A percentile compares a stretch with the other conserved stretches of the same genome.
Evolutionary conservation across 1,284 basidiomycete species (phyloP).

Genomic region (Pseudozyma hubeiensis): DNA sequence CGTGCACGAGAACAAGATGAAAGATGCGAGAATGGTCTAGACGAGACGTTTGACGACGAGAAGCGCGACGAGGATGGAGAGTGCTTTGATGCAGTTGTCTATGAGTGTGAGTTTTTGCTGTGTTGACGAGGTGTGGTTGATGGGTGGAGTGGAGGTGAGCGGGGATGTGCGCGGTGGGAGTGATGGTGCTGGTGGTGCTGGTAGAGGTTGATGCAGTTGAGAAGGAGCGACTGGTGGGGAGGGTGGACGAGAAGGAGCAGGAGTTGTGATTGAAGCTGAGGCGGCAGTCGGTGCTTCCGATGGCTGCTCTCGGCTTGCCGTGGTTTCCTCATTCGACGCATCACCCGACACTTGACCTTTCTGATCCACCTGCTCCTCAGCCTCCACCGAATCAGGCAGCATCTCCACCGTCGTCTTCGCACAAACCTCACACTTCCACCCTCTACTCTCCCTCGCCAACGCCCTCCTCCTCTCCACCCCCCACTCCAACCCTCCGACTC

Average conservation of each 20-base stretch:
- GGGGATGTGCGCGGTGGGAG: constrained; percentile 3
- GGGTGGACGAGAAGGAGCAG: background rate
- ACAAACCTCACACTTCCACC: constrained; percentile 52
- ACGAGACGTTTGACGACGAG: constrained; percentile 44
- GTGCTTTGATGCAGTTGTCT: constrained; percentile 48
- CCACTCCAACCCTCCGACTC: constrained; percentile 89
- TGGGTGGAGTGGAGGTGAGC: background rate
- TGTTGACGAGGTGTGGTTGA: constrained; percentile 12
- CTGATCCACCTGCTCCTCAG: constrained; percentile 21
- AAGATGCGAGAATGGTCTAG: constrained; percentile 7
- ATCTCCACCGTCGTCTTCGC: constrained; percentile 36
- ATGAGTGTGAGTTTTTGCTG: constrained; percentile 36
- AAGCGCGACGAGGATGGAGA: constrained; percentile 38
- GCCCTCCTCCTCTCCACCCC: constrained; percentile 87
- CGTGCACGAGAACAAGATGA: background rate
- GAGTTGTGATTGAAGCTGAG: background rate
- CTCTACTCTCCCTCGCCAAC: constrained; percentile 46
- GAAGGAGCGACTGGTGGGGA: background rate
- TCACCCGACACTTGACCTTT: background rate
- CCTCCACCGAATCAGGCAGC: constrained; percentile 32
- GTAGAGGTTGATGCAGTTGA: background rate
- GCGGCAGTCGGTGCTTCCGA: no score
- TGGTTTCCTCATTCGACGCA: no score
- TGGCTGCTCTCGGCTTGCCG: no score
- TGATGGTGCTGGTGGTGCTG: background rate